Evolutionary conservation across 257 asterid species (phyloP), one percentile per base, ranked within the genome.

Genomic region (Leonotis leonurus): DNA sequence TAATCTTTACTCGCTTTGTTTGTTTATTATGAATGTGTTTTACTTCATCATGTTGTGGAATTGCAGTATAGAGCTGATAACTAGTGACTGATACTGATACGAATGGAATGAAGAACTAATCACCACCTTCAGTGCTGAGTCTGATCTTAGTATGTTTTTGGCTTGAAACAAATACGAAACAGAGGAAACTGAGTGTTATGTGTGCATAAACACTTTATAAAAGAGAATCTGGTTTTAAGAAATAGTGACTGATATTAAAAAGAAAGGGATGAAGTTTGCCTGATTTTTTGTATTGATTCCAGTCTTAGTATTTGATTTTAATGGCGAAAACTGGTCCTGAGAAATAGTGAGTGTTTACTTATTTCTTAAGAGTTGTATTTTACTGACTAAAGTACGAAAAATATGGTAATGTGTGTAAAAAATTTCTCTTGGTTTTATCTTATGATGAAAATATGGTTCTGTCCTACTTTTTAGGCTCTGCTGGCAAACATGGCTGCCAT

Each of bases 401-500:
- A 41, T 35, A 8, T 41, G 48, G 10, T 41, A 4, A 41, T 41
- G 48, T 14, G 20, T 10, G 2, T 2, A 5, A 4, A 29, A 54
- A 40, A 20, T 0, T 30, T 9, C 48, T 16, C 12, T 25, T 8
- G n/a, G 14, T 27, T 36, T 5, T 46, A 26, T n/a, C 18, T 21
- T 14, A 0, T 67, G 25, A 44, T 5, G 44, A 56, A 33, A 9
- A 44, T n/a, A 5, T 25, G 30, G 8, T 37, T 62, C 24, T 67
- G 0, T 33, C n/a, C 57, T 67, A 8, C 74, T 69, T 46, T 77
- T 70, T 53, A 93, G 99, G 99, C 99, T 20, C 80, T 93, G 81
- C 93, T 93, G 56, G 99, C 99, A 30, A 89, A 89, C 85, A 93
- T 93, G 97, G 96, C 99, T 78, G 95, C 97, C 12, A 93, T 87